Evolutionary conservation across 164 flowering plant species (phyloP), one percentile per base, ranked within the genome.

Genomic region (Kingdonia uniflora): DNA sequence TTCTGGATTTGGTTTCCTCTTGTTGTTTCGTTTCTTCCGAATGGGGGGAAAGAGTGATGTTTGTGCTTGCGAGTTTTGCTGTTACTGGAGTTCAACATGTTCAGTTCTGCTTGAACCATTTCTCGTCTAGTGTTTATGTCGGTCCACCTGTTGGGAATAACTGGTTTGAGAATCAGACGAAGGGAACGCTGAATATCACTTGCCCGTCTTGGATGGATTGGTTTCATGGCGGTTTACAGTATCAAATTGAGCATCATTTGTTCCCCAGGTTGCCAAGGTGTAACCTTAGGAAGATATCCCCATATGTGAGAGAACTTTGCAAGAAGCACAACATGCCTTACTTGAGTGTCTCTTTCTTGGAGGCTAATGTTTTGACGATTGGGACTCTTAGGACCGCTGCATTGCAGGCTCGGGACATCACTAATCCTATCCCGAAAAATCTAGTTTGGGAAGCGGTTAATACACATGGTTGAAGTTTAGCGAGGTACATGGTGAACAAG

Each of bases 371-470:
- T 14, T 16, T 58, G 65, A 82, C 89, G 0, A 39, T 78, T 15
- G 63, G 55, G 62, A 76, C 81, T 1, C 75, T 82, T 2, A 71
- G 76, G 61, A 45, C 73, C 3, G 85, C 84, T 0, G 89, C 89
- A 6, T 41, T 76, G 57, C 77, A 80, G 62, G 89, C 89, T 45
- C 59, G 85, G 17, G 77, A 74, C 43, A 40, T 77, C 35, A 25
- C 79, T 19, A 70, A 60, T 2, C 71, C 72, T 6, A 46, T 62
- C 14, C 74, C 80, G 0, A 73, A 77, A 62, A 74, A 76, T 54
- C 56, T 82, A 75, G 54, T 80, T 8, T 80, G 89, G 89, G 89
- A 82, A 73, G 89, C 89, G 25, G 68, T 82, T 14, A 82, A 82
- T 62, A 80, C 83, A 47, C 80, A 76, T 49, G 89, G 89, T 26